Conservation (phyloP, 2,329 filamentous ascomycete species). For the Alternaria sp. region DNA sequence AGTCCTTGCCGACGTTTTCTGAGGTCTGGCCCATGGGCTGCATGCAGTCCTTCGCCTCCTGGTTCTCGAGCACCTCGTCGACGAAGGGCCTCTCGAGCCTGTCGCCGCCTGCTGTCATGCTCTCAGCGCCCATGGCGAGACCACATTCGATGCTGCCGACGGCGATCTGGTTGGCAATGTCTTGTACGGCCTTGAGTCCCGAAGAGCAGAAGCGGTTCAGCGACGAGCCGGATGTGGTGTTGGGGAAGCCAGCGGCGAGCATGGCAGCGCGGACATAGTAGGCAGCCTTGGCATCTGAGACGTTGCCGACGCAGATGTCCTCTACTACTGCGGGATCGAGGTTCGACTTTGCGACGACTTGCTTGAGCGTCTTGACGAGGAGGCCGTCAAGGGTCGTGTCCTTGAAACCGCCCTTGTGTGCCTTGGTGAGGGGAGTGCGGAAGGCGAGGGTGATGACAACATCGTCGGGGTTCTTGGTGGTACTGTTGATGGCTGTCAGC, state of each 20-base stretch:
- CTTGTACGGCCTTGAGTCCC: slow-evolving; percentile 91
- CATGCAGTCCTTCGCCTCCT: slow-evolving; percentile 85
- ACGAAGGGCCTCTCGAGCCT: slow-evolving; percentile 75
- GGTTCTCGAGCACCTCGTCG: slow-evolving; percentile 73
- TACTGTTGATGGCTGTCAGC: slow-evolving; percentile 59
- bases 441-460: slow-evolving; percentile 93
- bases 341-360: slow-evolving; percentile 68
- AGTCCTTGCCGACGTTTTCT: slow-evolving; percentile 93
- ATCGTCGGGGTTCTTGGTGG: slow-evolving; percentile 92
- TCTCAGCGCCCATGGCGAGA: slow-evolving; percentile 85
- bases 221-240: slow-evolving; percentile 80
- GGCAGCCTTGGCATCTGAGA: slow-evolving; percentile 82
- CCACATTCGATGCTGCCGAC: slow-evolving; percentile 84
- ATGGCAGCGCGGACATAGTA: slow-evolving; percentile 90
- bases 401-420: slow-evolving; percentile 91
- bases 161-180: slow-evolving; percentile 88
- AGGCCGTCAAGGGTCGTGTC: slow-evolving; percentile 90
- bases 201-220: slow-evolving; percentile 98
- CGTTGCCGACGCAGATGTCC: slow-evolving; percentile 92
- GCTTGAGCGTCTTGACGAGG: slow-evolving; percentile 79
- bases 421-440: slow-evolving; percentile 89
- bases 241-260: slow-evolving; percentile 91
- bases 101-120: slow-evolving; percentile 80
- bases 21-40: slow-evolving; percentile 98
- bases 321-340: slow-evolving; percentile 82